Evolutionary conservation across 805 yeast genomes (phyloP), one percentile per base, ranked within the genome.

Genomic region (Spencermartinsiella europaea): DNA sequence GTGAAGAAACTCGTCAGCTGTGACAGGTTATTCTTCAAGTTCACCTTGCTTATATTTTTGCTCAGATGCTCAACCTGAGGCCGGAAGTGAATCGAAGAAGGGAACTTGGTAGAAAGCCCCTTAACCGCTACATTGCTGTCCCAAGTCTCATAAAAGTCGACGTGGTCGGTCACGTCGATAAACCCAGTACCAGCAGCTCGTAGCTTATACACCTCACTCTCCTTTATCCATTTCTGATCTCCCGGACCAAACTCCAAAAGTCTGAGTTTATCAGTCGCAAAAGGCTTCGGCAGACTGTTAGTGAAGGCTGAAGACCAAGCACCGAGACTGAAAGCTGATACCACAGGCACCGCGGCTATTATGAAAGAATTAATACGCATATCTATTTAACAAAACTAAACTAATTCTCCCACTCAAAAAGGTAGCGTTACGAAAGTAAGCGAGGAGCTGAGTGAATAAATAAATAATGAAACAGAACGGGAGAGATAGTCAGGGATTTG

Each of bases 141-240:
- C 12, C 12, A 12, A 25, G 31, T 7, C 12, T 33, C 39, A 46
- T 50, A 52, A 34, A 34, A 43, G 34, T 51, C 53, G 31, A 36
- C 57, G 48, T 71, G 70, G 19, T 70, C 69, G 7, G 90, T 82
- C 21, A 83, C 73, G 64, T 84, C 91, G 52, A 84, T 76, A 59
- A 82, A 84, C 21, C 69, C 73, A 28, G 71, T 62, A 43, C 81
- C 81, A 31, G 68, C 60, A 43, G 66, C 60, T 54, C 66, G 67
- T 37, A 76, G 59, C 16, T 57, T 58, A 12, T 72, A 53, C 55
- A 76, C 69, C 44, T 75, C 74, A 10, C 61, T 60, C 47, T 75
- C 79, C 12, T 64, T 57, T 40, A 69, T 70, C 46, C 55, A 54
- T 2, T 34, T 42, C 19, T 28, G n/a, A 8, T 39, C 46, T 12